Evolutionary conservation across 306 rosid species (phyloP), one percentile per base, ranked within the genome.

Genomic region (Fragaria iinumae): DNA sequence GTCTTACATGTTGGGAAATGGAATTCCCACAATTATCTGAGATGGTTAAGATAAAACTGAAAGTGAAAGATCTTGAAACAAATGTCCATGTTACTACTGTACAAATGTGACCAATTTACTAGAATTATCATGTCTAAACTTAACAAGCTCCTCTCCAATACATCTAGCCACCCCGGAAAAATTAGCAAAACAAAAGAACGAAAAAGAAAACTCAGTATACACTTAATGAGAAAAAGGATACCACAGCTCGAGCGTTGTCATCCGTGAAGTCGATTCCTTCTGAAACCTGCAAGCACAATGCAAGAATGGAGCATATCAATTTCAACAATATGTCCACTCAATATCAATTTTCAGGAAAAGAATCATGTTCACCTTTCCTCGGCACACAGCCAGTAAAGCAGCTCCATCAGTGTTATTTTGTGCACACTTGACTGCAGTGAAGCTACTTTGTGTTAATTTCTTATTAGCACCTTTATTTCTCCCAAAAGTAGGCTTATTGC

Each of bases 251-350:
- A 74, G 98, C 98, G 81, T 95, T 86, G 76, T 92, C 98, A 87
- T 95, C 93, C 23, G 97, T 81, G 81, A 95, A 95, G 86, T 95
- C 98, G 56, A 95, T 89, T 84, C 98, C 97, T 82, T 95, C 98
- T 48, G 98, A 92, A 83, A 94, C 92, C 98, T 94, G 93, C 87
- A 86, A 73, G 86, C 75, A 85, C 69, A 49, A 25, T 17, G 75
- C 8, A 72, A 48, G 39, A 80, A 79, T 11, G 68, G 70, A 81
- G 84, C 69, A 80, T 72, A 67, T 73, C 3, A 83, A 80, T 14
- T 11, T 56, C n/a, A 39, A 39, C 41, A 73, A 38, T 55, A 13
- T 23, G 16, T 14, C 52, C 53, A 38, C 38, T 72, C 50, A 73
- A 6, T 73, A 20, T 10, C 12, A 3, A 52, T 34, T 12, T 72